Conservation (phyloP, 345 rosid species). For the Sonneratia alba region DNA sequence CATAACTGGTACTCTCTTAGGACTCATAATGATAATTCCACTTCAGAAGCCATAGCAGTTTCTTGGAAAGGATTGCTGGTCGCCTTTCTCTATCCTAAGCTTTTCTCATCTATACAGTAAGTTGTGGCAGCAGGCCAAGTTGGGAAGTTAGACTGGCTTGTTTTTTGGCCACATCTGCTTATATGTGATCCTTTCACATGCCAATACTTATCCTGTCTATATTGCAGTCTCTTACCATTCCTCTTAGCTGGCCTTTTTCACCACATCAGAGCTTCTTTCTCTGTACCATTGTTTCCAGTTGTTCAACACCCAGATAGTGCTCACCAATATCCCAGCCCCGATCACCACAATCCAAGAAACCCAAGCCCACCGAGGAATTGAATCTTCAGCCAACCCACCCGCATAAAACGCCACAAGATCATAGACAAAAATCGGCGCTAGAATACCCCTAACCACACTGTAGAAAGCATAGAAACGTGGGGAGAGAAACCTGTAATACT, state of each 20-base stretch:
- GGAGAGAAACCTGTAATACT: constrained; percentile 32
- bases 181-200: neutral
- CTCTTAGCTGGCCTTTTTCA: constrained; percentile 10
- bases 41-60: no score
- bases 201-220: neutral
- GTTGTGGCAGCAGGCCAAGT: neutral
- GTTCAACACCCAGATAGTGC: constrained; percentile 51
- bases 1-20: no score
- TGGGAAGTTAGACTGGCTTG: neutral
- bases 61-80: no score
- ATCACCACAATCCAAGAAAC: constrained; percentile 68
- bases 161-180: neutral
- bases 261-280: constrained; percentile 16
- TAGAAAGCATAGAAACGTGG: constrained; percentile 47
- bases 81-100: neutral
- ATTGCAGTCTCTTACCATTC: neutral
- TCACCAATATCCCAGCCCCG: constrained; percentile 41
- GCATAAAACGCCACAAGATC: constrained; percentile 44
- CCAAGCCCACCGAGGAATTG: constrained; percentile 76
- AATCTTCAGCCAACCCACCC: constrained; percentile 28
- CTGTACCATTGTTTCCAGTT: constrained; percentile 52
- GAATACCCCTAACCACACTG: constrained; percentile 50
- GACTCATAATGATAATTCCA: no score
- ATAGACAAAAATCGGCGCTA: constrained; percentile 47
- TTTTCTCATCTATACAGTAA: neutral